Conservation (phyloP, 257 asterid species). For the Nicotiana otophora region DNA sequence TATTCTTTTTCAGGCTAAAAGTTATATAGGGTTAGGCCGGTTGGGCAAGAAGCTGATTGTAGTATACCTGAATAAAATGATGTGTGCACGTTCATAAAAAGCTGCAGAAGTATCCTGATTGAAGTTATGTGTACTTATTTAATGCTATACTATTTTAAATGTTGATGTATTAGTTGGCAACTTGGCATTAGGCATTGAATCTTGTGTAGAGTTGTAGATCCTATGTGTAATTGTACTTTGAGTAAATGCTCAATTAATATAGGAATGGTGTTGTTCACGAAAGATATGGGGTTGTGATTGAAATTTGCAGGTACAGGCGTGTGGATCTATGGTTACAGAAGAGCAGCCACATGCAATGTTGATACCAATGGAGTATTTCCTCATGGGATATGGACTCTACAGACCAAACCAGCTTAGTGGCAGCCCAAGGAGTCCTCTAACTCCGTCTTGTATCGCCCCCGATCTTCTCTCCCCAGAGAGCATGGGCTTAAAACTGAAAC, state of each 20-base stretch:
- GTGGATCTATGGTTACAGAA: conserved; percentile 93
- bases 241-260: not conserved
- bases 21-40: not conserved
- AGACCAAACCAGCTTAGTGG: conserved; percentile 53
- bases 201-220: not conserved
- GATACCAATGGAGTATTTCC: conserved; percentile 71
- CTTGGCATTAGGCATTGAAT: not conserved
- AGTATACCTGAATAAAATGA: not conserved
- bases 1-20: not conserved
- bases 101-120: not conserved
- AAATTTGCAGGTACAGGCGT: conserved; percentile 54
- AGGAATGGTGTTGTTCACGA: not conserved
- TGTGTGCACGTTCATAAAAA: not conserved
- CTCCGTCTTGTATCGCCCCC: conserved; percentile 73
- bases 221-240: not conserved
- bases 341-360: conserved; percentile 96
- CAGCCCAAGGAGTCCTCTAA: conserved; percentile 81
- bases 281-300: not conserved
- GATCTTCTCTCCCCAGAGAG: conserved; percentile 87
- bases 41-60: not conserved
- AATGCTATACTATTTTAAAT: not conserved
- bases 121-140: not conserved
- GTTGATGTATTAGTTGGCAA: not conserved
- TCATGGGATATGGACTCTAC: conserved; percentile 68
- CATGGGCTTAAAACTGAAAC: conserved; percentile 88